phyloP scores from a whole-genome alignment of 257 asterid species.

The Capsicum chinense region DNA sequence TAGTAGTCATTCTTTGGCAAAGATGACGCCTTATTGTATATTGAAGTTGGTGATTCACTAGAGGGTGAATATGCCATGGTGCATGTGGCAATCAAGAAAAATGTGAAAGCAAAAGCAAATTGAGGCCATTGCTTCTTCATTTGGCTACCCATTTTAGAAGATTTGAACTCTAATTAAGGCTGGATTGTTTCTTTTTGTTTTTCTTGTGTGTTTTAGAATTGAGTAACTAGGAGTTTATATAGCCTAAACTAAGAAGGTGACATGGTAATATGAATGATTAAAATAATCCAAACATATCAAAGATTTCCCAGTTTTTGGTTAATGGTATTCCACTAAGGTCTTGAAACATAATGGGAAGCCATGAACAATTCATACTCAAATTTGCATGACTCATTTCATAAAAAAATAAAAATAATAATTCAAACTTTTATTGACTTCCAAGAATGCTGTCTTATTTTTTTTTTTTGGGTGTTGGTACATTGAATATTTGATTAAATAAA shows the following conservation, averaged over 20 bases:
- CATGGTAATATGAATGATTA: background rate
- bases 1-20: too few relatives aligned
- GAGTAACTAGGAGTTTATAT: background rate
- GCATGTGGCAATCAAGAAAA: constrained; percentile 8
- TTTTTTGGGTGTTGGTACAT: background rate
- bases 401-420: too few relatives aligned
- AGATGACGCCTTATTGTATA: too few relatives aligned
- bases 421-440: background rate
- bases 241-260: background rate
- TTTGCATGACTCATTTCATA: background rate
- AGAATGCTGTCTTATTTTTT: background rate
- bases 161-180: background rate
- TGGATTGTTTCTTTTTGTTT: too few relatives aligned
- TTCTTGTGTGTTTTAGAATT: background rate
- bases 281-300: background rate
- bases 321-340: constrained; percentile 7
- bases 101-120: background rate
- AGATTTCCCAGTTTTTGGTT: background rate
- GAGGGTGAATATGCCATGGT: background rate
- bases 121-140: constrained; percentile 8
- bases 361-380: background rate
- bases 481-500: background rate
- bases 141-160: background rate
- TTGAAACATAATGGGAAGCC: background rate
- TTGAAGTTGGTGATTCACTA: too few relatives aligned